phyloP scores from a whole-genome alignment of 371 early-diverging fungal genomes.

The Basidiobolus meristosporus region DNA sequence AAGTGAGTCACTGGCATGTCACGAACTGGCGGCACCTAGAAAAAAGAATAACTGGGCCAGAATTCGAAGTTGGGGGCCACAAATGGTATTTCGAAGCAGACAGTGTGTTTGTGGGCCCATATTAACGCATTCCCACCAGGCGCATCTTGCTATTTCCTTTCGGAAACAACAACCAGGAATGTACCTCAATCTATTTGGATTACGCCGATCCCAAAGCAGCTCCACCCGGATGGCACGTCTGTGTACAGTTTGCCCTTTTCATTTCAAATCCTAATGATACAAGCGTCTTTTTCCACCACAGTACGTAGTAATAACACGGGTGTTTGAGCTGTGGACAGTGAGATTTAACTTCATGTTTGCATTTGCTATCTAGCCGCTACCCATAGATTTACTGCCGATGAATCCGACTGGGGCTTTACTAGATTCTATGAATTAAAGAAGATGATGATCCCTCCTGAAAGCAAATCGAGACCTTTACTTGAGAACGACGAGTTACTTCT shows the following conservation, averaged over 20 bases:
- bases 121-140: too few species aligned
- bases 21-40: slow-evolving; percentile 26
- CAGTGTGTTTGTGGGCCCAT: neutral
- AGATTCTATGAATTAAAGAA: slow-evolving; percentile 39
- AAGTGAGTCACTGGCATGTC: slow-evolving; percentile 33
- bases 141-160: slow-evolving; percentile 75
- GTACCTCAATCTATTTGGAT: slow-evolving; percentile 67
- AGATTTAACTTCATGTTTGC: neutral
- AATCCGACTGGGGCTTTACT: slow-evolving; percentile 92
- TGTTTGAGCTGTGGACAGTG: neutral
- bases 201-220: slow-evolving; percentile 41
- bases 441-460: slow-evolving; percentile 18
- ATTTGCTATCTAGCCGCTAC: slow-evolving; percentile 27
- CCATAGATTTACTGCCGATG: slow-evolving; percentile 68
- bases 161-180: slow-evolving; percentile 59
- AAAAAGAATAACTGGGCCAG: slow-evolving; percentile 24
- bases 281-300: slow-evolving; percentile 28
- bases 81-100: slow-evolving; percentile 19
- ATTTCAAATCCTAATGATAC: slow-evolving; percentile 62
- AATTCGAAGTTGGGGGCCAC: slow-evolving; percentile 29
- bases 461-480: slow-evolving; percentile 30
- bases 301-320: slow-evolving; percentile 25
- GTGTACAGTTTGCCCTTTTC: slow-evolving; percentile 68
- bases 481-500: slow-evolving; percentile 45
- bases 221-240: slow-evolving; percentile 58